These are phyloP conservation scores for Pichia sorboxylosa DNA, from an alignment of 1,139 yeast species.

Conservation along the genomic window DNA sequence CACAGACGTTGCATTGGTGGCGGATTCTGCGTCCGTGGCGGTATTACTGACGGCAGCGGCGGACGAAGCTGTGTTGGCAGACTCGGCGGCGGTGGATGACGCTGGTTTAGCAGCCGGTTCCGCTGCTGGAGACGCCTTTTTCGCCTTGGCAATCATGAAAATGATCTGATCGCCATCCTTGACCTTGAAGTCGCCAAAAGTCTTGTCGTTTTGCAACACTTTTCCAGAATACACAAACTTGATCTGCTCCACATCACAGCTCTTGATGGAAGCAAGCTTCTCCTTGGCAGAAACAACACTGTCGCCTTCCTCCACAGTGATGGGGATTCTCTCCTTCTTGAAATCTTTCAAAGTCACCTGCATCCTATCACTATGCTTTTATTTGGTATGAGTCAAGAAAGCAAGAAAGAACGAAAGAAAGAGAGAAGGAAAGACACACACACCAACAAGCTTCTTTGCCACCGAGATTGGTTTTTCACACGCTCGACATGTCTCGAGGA, in stretches of 20 bases:
- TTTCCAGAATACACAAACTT: constrained; percentile 90
- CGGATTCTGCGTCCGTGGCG: constrained; percentile 17
- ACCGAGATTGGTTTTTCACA: too few species aligned
- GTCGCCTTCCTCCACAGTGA: constrained; percentile 63
- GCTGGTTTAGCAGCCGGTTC: constrained; percentile 19
- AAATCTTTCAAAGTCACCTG: constrained; percentile 81
- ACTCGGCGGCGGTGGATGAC: constrained; percentile 4
- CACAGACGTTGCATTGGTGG: not conserved
- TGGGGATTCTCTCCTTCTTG: constrained; percentile 76
- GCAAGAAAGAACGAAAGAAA: too few species aligned
- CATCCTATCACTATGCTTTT: too few species aligned
- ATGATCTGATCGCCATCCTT: constrained; percentile 87
- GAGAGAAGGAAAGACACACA: too few species aligned
- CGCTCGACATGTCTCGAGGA: too few species aligned
- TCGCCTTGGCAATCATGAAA: constrained; percentile 66
- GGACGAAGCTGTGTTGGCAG: constrained; percentile 16
- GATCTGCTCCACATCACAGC: constrained; percentile 63
- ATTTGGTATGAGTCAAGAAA: too few species aligned
- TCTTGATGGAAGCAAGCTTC: constrained; percentile 55
- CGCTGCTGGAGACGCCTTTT: constrained; percentile 24
- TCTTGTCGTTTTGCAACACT: constrained; percentile 74
- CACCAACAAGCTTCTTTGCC: too few species aligned
- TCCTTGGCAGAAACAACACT: constrained; percentile 65
- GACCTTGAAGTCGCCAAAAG: constrained; percentile 59
- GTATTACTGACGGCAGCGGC: constrained; percentile 6